These are phyloP conservation scores for Penicillium paradoxum DNA, from an alignment of 495 filamentous ascomycete species.

Conservation along the genomic window DNA sequence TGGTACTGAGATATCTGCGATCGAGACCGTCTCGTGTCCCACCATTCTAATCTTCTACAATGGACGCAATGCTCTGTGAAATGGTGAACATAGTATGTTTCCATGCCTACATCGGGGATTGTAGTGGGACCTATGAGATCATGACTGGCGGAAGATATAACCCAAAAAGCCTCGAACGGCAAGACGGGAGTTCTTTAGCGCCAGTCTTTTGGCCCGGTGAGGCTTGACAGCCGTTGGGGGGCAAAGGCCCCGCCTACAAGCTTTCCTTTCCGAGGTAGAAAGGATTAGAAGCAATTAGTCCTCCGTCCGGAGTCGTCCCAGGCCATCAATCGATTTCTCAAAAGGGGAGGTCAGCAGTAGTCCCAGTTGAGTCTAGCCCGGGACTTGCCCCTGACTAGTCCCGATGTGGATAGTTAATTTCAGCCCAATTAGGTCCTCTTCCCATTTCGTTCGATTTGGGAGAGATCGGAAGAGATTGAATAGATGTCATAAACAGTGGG, in stretches of 20 bases:
- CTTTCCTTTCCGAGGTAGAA: slow-evolving; percentile 10
- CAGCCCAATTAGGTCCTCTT: no score
- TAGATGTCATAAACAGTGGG: not conserved
- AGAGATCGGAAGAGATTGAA: not conserved
- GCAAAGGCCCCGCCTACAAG: slow-evolving; percentile 9
- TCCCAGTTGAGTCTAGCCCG: not conserved
- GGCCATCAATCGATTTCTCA: no score
- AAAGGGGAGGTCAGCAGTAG: not conserved
- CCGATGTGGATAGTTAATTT: not conserved
- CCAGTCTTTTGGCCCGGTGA: slow-evolving; percentile 7
- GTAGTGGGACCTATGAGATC: slow-evolving; percentile 24
- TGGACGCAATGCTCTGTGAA: no score
- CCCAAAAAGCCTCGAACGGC: slow-evolving; percentile 6
- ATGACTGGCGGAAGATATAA: not conserved
- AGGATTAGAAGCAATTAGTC: not conserved
- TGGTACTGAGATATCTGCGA: not conserved
- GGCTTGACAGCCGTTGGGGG: slow-evolving; percentile 26
- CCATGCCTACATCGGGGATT: no score
- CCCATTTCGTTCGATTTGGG: no score
- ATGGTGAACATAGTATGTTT: no score
- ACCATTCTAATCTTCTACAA: no score
- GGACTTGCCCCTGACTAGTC: slow-evolving; percentile 7
- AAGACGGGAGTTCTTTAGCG: slow-evolving; percentile 10
- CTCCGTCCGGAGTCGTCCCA: no score
- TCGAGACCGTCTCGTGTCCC: not conserved